Percentiles rank a stretch among this genome's conserved stretches.
These are phyloP conservation scores for Barnettozyma populi DNA, from an alignment of 805 yeast genomes.

Conservation along the genomic window DNA sequence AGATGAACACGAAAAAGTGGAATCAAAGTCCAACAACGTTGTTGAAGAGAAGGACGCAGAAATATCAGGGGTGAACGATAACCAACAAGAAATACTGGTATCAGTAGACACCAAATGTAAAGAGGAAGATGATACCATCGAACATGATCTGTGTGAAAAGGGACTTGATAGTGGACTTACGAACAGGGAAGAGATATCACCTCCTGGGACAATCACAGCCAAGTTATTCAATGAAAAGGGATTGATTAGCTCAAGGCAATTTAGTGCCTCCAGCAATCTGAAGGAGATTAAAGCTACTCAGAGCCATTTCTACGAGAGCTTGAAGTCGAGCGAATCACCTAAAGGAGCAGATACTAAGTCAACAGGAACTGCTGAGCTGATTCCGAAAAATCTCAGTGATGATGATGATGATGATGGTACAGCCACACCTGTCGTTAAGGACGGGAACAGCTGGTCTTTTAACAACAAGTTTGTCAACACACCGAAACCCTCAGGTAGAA, in stretches of 20 bases:
- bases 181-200: constrained; percentile 5
- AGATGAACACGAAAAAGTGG: background rate
- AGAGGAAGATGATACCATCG: background rate
- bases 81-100: background rate
- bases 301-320: constrained; percentile 4
- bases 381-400: background rate
- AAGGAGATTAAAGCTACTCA: background rate
- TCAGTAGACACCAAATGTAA: background rate
- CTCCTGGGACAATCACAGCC: constrained; percentile 13
- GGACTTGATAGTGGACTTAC: background rate
- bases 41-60: background rate
- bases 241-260: constrained; percentile 1
- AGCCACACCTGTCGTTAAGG: background rate
- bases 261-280: background rate
- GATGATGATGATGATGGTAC: background rate
- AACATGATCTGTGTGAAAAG: background rate
- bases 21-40: too few relatives aligned
- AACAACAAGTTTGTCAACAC: constrained; percentile 13
- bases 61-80: background rate
- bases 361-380: background rate
- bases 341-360: background rate
- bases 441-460: background rate
- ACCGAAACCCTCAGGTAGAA: constrained; percentile 3
- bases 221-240: constrained; percentile 7
- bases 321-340: background rate